phyloP scores from a whole-genome alignment of 164 flowering plant genomes.

The Tetrastigma voinierianum region DNA sequence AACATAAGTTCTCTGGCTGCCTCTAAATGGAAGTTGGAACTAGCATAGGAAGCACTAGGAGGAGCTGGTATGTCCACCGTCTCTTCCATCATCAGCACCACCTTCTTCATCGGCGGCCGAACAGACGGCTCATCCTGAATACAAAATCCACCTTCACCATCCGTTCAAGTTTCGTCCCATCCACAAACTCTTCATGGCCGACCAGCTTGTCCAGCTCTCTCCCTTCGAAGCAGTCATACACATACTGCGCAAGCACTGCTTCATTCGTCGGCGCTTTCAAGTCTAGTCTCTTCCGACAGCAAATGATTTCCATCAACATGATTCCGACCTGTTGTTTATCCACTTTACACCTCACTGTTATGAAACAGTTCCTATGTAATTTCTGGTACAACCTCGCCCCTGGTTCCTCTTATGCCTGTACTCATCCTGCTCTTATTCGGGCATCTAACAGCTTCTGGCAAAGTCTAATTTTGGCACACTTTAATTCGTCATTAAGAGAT shows the following conservation, averaged over 20 bases:
- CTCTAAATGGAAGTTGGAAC: too few relatives aligned
- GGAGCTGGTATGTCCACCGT: slow-evolving; percentile 11
- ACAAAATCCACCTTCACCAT: slow-evolving; percentile 16
- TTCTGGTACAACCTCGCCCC: slow-evolving; percentile 17
- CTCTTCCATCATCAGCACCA: slow-evolving; percentile 22
- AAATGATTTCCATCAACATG: slow-evolving; percentile 18
- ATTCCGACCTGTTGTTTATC: slow-evolving; percentile 22
- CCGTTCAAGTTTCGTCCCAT: slow-evolving; percentile 6
- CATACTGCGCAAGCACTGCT: slow-evolving; percentile 16
- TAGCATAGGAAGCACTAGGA: slow-evolving; percentile 10
- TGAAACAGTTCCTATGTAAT: slow-evolving; percentile 19
- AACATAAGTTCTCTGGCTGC: too few relatives aligned
- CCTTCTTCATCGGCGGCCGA: slow-evolving; percentile 18
- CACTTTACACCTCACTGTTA: slow-evolving; percentile 19
- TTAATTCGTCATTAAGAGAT: slow-evolving; percentile 13
- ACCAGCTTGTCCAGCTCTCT: slow-evolving; percentile 12
- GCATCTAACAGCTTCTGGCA: slow-evolving; percentile 21
- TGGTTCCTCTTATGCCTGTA: slow-evolving; percentile 18
- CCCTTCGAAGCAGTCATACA: slow-evolving; percentile 12
- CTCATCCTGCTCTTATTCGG: slow-evolving; percentile 8
- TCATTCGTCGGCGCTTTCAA: background rate
- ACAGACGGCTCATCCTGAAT: slow-evolving; percentile 18
- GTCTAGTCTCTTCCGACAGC: slow-evolving; percentile 11
- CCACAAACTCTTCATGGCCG: slow-evolving; percentile 8
- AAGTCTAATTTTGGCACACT: slow-evolving; percentile 14